phyloP scores from a whole-genome alignment of 148 eudicot genomes.

The Mesembryanthemum crystallinum region DNA sequence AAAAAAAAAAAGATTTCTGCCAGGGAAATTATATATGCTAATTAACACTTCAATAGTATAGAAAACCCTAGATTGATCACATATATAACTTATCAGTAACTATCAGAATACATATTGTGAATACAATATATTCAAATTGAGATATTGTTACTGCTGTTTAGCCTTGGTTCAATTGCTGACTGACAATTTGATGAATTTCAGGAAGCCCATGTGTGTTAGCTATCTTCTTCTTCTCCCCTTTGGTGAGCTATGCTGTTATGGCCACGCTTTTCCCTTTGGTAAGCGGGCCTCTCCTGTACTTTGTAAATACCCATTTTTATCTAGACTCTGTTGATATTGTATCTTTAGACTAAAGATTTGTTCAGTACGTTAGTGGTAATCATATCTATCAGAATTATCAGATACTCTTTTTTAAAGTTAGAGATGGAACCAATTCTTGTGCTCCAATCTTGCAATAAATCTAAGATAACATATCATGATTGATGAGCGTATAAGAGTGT shows the following conservation, averaged over 20 bases:
- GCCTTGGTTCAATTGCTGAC: neutral
- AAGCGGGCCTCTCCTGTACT: slow-evolving; percentile 17
- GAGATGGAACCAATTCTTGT: too few relatives aligned
- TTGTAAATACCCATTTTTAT: neutral
- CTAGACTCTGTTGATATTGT: neutral
- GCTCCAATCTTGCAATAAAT: too few relatives aligned
- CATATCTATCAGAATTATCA: neutral
- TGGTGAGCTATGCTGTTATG: slow-evolving; percentile 89
- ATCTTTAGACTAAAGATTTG: neutral
- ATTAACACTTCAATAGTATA: neutral
- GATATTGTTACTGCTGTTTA: neutral
- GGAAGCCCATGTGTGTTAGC: slow-evolving; percentile 92
- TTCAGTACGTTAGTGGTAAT: neutral
- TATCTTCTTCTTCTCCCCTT: slow-evolving; percentile 67
- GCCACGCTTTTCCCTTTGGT: slow-evolving; percentile 94
- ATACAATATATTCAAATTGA: neutral
- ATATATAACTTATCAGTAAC: neutral
- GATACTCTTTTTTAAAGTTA: too few relatives aligned
- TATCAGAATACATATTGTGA: neutral
- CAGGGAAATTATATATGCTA: too few relatives aligned
- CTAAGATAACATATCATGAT: too few relatives aligned
- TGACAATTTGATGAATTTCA: slow-evolving; percentile 35
- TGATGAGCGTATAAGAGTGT: neutral
- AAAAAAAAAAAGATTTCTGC: too few relatives aligned
- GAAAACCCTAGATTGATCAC: neutral